Percentiles rank a stretch among this genome's conserved stretches.
Conservation (phyloP, 2,329 filamentous ascomycete species). For the Chaetoscypha palmicola region DNA sequence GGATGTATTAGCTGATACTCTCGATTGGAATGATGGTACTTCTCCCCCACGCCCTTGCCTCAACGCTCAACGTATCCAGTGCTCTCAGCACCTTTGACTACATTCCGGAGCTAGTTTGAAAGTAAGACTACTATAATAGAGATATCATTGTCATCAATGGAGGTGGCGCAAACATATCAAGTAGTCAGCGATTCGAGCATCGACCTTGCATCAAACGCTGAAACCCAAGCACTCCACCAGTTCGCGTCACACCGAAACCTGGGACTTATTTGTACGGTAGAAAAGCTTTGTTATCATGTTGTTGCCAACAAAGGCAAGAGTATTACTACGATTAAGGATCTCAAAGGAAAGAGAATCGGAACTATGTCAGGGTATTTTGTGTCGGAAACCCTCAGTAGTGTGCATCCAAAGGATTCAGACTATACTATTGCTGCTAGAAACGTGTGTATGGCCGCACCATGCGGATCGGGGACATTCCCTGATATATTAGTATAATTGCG, state of each 20-base stretch:
- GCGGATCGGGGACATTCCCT: conserved; percentile 11
- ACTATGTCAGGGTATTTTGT: conserved; percentile 13
- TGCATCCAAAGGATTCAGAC: conserved; percentile 3
- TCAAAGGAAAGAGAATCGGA: conserved; percentile 16
- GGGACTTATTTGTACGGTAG: conserved; percentile 13
- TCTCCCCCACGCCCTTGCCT: no score
- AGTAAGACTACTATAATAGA: no score
- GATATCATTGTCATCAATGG: no score
- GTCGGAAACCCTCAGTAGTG: conserved; percentile 8
- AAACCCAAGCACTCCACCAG: conserved; percentile 15
- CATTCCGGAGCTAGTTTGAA: no score
- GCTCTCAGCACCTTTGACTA: no score
- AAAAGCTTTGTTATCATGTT: conserved; percentile 12
- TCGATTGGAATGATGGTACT: no score
- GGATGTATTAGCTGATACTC: no score
- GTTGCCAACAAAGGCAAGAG: conserved; percentile 12
- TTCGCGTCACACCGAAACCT: conserved; percentile 13
- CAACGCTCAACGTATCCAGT: no score
- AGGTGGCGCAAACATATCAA: conserved; percentile 8
- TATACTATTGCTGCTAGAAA: conserved; percentile 10
- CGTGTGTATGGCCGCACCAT: conserved; percentile 10
- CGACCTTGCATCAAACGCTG: conserved; percentile 14
- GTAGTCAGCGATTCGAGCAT: conserved; percentile 10
- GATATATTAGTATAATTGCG: conserved; percentile 11
- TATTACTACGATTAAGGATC: conserved; percentile 5